Evolutionary conservation across 192 early-diverging fungal genomes (phyloP).

Genomic region (Backusella liffmaniae): DNA sequence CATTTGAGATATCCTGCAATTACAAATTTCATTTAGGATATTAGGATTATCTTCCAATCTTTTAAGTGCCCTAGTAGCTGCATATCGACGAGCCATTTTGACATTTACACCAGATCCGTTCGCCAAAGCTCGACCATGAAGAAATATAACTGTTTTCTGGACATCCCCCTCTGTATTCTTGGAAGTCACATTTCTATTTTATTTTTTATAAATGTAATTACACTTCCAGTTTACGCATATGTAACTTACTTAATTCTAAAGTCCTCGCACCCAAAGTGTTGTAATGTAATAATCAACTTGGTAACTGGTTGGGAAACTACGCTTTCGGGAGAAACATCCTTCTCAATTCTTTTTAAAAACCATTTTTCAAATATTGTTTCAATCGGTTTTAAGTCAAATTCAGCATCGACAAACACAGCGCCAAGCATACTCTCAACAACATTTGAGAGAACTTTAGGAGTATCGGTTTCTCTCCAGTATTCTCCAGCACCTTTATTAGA

Average conservation of each 20-base stretch:
- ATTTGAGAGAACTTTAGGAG: constrained; percentile 87
- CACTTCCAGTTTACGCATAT: neutral
- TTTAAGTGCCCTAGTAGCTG: constrained; percentile 30
- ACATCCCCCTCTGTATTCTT: constrained; percentile 5
- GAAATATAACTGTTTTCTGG: constrained; percentile 40
- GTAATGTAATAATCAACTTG: constrained; percentile 31
- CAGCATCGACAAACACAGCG: constrained; percentile 82
- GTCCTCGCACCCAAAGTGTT: constrained; percentile 39
- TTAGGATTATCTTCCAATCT: constrained; percentile 30
- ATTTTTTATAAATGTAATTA: neutral
- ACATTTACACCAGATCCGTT: constrained; percentile 31
- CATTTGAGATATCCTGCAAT: constrained; percentile 16
- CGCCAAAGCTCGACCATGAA: constrained; percentile 36
- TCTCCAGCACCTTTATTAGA: constrained; percentile 44
- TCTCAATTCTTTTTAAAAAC: constrained; percentile 35
- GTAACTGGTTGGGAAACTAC: constrained; percentile 44
- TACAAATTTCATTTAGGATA: constrained; percentile 28
- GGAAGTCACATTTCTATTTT: constrained; percentile 32
- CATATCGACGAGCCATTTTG: constrained; percentile 33
- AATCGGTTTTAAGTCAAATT: constrained; percentile 59
- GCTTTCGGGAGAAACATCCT: constrained; percentile 40
- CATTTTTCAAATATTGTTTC: constrained; percentile 38
- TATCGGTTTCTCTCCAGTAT: constrained; percentile 75
- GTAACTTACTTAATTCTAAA: constrained; percentile 35
- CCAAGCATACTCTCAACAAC: constrained; percentile 84